A percentile compares a stretch with the other conserved stretches of the same genome.
Evolutionary conservation across 169 alveolate genomes (phyloP).

Genomic region (Perkinsus marinus): DNA sequence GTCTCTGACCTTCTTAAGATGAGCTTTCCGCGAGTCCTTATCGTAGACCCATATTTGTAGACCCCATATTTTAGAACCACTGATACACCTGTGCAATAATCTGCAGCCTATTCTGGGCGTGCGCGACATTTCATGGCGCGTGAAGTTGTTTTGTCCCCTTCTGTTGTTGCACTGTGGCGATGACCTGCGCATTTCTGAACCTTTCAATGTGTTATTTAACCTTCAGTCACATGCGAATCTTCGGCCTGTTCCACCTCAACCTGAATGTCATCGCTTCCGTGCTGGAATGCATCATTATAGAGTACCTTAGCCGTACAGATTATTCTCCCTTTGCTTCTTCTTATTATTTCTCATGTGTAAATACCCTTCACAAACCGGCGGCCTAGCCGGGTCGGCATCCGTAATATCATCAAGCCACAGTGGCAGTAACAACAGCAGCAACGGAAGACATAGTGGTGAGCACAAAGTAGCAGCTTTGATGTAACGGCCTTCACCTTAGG

Average conservation of each 20-base stretch:
- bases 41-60: too few relatives aligned
- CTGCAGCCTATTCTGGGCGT: not conserved
- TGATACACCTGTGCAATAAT: too few relatives aligned
- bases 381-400: not conserved
- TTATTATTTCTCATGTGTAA: not conserved
- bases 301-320: too few relatives aligned
- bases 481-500: too few relatives aligned
- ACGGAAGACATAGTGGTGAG: not conserved
- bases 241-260: not conserved
- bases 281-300: too few relatives aligned
- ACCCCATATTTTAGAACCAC: too few relatives aligned
- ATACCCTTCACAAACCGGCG: not conserved
- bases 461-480: not conserved
- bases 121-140: not conserved
- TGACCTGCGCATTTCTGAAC: not conserved
- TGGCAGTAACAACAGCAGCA: not conserved
- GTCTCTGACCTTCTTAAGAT: too few relatives aligned
- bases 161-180: not conserved
- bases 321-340: not conserved
- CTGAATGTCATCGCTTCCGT: too few relatives aligned
- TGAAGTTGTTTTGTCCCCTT: not conserved
- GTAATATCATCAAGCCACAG: not conserved
- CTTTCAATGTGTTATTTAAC: too few relatives aligned
- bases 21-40: too few relatives aligned
- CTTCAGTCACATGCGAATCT: too few relatives aligned